Evolutionary conservation across 371 early-diverging fungal species (phyloP), one percentile per base, ranked within the genome.

Genomic region (Rhizopus stolonifer): DNA sequence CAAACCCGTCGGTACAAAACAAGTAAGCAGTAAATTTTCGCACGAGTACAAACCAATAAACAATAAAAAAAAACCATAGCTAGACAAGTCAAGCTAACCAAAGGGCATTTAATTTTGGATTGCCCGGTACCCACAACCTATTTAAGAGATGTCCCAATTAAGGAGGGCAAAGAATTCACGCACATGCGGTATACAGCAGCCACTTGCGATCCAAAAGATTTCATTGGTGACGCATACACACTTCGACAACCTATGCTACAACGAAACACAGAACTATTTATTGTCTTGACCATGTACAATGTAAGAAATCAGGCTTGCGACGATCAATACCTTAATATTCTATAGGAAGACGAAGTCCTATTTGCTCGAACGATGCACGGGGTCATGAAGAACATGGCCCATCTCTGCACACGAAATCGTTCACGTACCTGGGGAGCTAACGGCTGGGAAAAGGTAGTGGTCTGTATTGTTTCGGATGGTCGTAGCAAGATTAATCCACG

Each of bases 221-320:
- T 94, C 67, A 55, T 60, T 24, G 64, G 69, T 19, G 79, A 86
- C 14, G 81, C 82, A 13, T 95, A 92, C 70, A 86, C 86, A 17
- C 79, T 96, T 49, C 83, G 97, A 46, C 95, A 89, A 52, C 79
- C 84, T 54, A 77, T 88, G 63, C 62, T 86, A 52, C 72, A 82
- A 31, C 78, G 85, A 22, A 56, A 82, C 54, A 95, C 95, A 3
- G 96, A 95, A 69, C 65, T 96, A 33, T 91, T 90, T 61, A 85
- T 90, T 52, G 94, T 94, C 43, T 73, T 94, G 54, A 95, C 96
- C 44, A 93, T 95, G 95, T 95, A 94, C 79, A 94, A 94, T 66
- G 85, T 83, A 77, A 80, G 74, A 49, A 38, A 33, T n/a, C n/a
- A n/a, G n/a, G n/a, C n/a, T n/a, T n/a, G n/a, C n/a, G n/a, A n/a